A percentile compares a stretch with the other conserved stretches of the same genome.
phyloP scores from a whole-genome alignment of 2,329 filamentous ascomycete species.

The Claviceps digitariae region DNA sequence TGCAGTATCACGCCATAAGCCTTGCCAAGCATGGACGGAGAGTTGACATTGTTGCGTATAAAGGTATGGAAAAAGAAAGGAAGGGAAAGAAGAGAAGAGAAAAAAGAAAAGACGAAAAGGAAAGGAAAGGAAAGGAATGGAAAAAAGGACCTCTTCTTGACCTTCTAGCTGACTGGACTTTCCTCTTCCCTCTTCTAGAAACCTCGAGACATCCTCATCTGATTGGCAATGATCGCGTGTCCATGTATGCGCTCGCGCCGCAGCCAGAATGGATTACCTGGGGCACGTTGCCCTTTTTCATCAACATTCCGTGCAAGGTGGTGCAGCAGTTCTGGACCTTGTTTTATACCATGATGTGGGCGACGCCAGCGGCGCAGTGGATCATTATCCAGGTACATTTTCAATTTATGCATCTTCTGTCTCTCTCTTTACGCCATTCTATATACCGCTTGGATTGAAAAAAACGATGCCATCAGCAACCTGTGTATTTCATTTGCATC shows the following conservation, averaged over 20 bases:
- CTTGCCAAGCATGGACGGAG: constrained; percentile 68
- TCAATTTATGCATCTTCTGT: not conserved
- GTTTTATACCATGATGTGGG: constrained; percentile 59
- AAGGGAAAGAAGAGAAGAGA: too few species aligned
- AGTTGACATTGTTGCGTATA: constrained; percentile 80
- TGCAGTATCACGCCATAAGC: constrained; percentile 96
- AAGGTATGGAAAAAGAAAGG: too few species aligned
- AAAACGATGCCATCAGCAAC: too few species aligned
- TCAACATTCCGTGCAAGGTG: constrained; percentile 74
- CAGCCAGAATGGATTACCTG: constrained; percentile 55
- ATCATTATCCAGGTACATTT: constrained; percentile 60
- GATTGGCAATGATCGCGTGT: constrained; percentile 51
- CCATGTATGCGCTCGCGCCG: constrained; percentile 54
- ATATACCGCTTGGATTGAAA: too few species aligned
- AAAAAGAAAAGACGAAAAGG: too few species aligned
- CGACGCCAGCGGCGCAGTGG: constrained; percentile 63
- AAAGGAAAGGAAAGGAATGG: too few species aligned
- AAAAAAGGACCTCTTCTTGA: too few species aligned
- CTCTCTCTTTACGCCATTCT: too few species aligned
- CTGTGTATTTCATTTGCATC: not conserved
- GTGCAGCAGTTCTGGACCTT: constrained; percentile 66
- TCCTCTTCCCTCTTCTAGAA: constrained; percentile 31
- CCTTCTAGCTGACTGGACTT: too few species aligned
- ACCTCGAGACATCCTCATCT: constrained; percentile 72
- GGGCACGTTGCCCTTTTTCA: constrained; percentile 59